Percentiles rank a stretch among this genome's conserved stretches.
Evolutionary conservation across 805 yeast genomes (phyloP).

Genomic region (Starmerella potacharoeniae): DNA sequence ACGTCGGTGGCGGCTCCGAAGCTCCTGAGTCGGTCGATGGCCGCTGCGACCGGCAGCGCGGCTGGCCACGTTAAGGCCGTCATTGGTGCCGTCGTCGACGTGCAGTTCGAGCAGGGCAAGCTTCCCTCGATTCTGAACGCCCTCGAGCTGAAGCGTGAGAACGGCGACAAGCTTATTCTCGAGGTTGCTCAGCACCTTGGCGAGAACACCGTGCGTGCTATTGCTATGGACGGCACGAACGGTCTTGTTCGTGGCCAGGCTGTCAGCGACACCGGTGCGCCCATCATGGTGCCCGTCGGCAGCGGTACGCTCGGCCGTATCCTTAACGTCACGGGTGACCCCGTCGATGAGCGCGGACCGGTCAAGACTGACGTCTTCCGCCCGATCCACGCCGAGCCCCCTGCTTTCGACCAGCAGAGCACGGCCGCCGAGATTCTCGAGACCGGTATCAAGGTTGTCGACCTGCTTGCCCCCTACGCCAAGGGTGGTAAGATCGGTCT

Average conservation of each 20-base stretch:
- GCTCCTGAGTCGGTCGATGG: slow-evolving; percentile 21
- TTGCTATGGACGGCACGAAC: slow-evolving; percentile 99
- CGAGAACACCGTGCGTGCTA: slow-evolving; percentile 99
- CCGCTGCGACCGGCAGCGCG: slow-evolving; percentile 19
- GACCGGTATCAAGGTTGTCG: slow-evolving; percentile 99
- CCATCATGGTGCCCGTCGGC: slow-evolving; percentile 98
- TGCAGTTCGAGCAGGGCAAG: slow-evolving; percentile 94
- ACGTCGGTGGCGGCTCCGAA: slow-evolving; percentile 18
- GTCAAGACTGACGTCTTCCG: slow-evolving; percentile 81
- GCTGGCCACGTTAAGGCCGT: slow-evolving; percentile 24
- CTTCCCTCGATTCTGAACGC: slow-evolving; percentile 97
- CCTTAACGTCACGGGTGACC: slow-evolving; percentile 95
- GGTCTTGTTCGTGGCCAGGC: slow-evolving; percentile 97
- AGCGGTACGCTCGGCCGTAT: slow-evolving; percentile 98
- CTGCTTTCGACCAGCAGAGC: slow-evolving; percentile 90
- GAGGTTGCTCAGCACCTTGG: slow-evolving; percentile 99
- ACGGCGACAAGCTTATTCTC: slow-evolving; percentile 67
- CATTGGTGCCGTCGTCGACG: slow-evolving; percentile 39
- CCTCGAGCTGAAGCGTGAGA: slow-evolving; percentile 66
- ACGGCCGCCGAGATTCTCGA: slow-evolving; percentile 96
- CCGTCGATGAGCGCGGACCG: slow-evolving; percentile 99
- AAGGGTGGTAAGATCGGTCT: slow-evolving; percentile 99
- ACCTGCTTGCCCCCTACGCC: slow-evolving; percentile 97
- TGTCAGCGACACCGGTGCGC: slow-evolving; percentile 93
- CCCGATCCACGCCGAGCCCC: slow-evolving; percentile 99